Base-by-base conservation (phyloP, 345 rosid genomes). In the Rhodomyrtus tomentosa region DNA sequence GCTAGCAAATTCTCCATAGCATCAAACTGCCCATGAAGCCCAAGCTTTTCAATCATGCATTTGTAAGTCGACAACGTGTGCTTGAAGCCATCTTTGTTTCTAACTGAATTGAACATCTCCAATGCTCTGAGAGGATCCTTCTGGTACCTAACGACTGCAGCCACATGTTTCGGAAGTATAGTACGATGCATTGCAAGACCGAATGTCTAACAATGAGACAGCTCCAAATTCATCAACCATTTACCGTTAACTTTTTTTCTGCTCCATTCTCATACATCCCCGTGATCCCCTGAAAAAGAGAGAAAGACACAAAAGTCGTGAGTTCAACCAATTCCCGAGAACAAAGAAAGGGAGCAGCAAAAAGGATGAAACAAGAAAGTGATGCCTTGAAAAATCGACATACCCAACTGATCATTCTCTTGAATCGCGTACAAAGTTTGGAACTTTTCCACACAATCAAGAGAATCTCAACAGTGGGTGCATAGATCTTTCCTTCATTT, bases 101-200 rank as follows among this genome's bases (percentile, higher is more conserved):
- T 92, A 87, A 92, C 93, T 27, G 94, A 93, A 90, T 93, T 90
- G 93, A 97, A 95, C 87, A 95, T 89, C 84, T 93, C 89, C 82
- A 95, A 88, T 7, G 98, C 99, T 89, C 88, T 94, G 40, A 91
- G 84, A 1, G 96, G 94, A 87, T 95, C 91, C 80, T 87, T 92
- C 87, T 94, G 98, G 89, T 89, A 88, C 89, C 92, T 94, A 68
- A 94, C 89, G 49, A 95, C 95, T 3, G 95, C 92, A 22, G 91
- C 92, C 81, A 95, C 99, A 90, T 97, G 98, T 85, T 88, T 95
- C 42, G 96, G 96, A 84, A 95, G 94, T 87, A 95, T 86, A 74
- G 91, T 58, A 83, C 88, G 81, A 86, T 88, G 89, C 99, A 95
- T 97, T 87, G 89, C 87, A 48, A 81, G 50, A 79, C 32, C 6